These are phyloP conservation scores for Sutorius eximius DNA, from an alignment of 1,284 basidiomycete species.

Conservation along the genomic window DNA sequence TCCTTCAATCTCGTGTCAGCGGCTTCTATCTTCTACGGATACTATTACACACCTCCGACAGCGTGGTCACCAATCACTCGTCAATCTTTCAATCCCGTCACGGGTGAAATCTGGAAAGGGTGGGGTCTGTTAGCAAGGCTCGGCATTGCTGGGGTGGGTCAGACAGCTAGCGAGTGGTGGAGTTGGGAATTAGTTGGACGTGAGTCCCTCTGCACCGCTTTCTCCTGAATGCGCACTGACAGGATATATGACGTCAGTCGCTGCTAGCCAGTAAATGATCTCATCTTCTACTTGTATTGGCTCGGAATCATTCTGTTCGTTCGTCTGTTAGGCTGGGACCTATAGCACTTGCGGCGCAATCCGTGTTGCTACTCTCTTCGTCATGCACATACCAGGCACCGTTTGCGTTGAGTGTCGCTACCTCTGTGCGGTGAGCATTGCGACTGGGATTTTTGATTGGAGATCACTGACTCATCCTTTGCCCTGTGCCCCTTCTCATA, in stretches of 20 bases:
- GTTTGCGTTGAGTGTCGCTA: constrained; percentile 77
- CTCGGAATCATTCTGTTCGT: neutral
- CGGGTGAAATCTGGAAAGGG: constrained; percentile 64
- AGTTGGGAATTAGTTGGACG: constrained; percentile 79
- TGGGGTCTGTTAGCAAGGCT: constrained; percentile 73
- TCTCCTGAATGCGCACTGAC: neutral
- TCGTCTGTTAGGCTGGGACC: constrained; percentile 51
- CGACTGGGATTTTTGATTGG: neutral
- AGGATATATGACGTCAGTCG: constrained; percentile 37
- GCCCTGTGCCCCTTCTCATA: neutral
- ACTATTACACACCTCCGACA: constrained; percentile 69
- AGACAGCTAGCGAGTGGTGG: constrained; percentile 86
- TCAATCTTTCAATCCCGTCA: constrained; percentile 58
- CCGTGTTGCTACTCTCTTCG: constrained; percentile 70
- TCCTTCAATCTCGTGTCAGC: constrained; percentile 85
- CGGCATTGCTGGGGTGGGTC: constrained; percentile 74
- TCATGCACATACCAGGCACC: constrained; percentile 87
- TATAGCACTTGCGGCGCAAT: constrained; percentile 67
- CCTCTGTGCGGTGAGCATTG: constrained; percentile 71
- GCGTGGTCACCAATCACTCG: constrained; percentile 55
- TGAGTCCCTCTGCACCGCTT: constrained; percentile 33
- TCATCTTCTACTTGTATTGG: neutral
- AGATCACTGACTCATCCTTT: neutral
- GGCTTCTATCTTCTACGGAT: constrained; percentile 70
- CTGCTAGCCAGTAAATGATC: constrained; percentile 55